A percentile compares a stretch with the other conserved stretches of the same genome.
phyloP scores from a whole-genome alignment of 768 basidiomycete species.

The Tulasnella sp. region DNA sequence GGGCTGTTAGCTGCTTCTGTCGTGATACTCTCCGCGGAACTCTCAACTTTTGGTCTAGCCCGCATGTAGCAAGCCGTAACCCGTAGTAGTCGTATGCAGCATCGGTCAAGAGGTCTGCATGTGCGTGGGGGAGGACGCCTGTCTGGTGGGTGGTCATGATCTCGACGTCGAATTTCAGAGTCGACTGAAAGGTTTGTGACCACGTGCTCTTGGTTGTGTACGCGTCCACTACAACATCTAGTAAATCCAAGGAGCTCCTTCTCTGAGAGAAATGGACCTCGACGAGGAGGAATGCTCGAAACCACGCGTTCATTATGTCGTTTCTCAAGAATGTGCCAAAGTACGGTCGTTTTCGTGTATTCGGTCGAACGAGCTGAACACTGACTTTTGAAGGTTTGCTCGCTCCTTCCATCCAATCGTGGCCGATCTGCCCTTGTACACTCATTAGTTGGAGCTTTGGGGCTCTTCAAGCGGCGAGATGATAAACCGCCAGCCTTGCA shows the following conservation, averaged over 20 bases:
- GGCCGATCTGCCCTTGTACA: slow-evolving; percentile 56
- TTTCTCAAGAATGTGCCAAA: slow-evolving; percentile 46
- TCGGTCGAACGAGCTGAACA: no score
- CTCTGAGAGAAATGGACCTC: no score
- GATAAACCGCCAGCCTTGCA: not conserved
- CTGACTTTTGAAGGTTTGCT: slow-evolving; percentile 34
- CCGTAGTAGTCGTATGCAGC: slow-evolving; percentile 88
- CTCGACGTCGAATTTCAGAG: no score
- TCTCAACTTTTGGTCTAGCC: slow-evolving; percentile 62
- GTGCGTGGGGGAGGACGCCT: slow-evolving; percentile 33
- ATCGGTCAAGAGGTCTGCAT: slow-evolving; percentile 73
- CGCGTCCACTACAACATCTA: no score
- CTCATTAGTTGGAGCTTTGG: slow-evolving; percentile 43
- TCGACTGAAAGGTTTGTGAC: no score
- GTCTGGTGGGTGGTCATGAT: no score
- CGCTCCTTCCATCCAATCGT: slow-evolving; percentile 43
- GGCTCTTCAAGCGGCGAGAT: slow-evolving; percentile 19
- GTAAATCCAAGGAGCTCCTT: no score
- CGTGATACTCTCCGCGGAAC: slow-evolving; percentile 2
- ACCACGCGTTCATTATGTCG: slow-evolving; percentile 35
- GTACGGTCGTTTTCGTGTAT: slow-evolving; percentile 27
- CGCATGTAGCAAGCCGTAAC: slow-evolving; percentile 62
- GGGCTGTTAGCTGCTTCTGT: slow-evolving; percentile 14
- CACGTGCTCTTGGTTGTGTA: no score
- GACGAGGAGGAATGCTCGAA: not conserved